These are phyloP conservation scores for Vitis rotundifolia DNA, from an alignment of 164 flowering plant species.

Conservation along the genomic window DNA sequence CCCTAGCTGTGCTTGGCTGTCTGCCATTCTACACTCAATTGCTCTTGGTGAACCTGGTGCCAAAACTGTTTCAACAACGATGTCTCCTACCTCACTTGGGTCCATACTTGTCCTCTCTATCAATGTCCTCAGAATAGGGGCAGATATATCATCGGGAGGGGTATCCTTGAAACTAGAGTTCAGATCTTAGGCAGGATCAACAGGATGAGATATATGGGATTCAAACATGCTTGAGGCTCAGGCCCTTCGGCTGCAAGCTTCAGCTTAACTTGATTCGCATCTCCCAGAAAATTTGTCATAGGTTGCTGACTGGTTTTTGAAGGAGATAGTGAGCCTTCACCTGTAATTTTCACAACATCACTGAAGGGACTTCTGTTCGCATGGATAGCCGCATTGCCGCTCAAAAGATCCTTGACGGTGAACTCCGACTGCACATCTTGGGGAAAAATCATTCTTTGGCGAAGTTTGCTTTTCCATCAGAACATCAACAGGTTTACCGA, in stretches of 20 bases:
- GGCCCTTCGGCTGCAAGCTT: conserved; percentile 12
- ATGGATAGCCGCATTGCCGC: conserved; percentile 9
- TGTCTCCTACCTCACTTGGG: too few species aligned
- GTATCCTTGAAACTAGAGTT: conserved; percentile 6
- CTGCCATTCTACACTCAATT: too few species aligned
- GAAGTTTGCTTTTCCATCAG: conserved; percentile 16
- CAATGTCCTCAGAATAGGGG: too few species aligned
- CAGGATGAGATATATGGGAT: background rate
- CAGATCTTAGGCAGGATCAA: background rate
- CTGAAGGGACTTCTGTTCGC: background rate
- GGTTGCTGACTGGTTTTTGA: background rate
- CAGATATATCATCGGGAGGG: too few species aligned
- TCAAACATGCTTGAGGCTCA: conserved; percentile 5
- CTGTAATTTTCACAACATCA: conserved; percentile 9
- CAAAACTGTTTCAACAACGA: too few species aligned
- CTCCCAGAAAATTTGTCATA: conserved; percentile 1
- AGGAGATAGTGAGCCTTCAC: conserved; percentile 1
- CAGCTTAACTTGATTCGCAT: conserved; percentile 8
- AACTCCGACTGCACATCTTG: conserved; percentile 4
- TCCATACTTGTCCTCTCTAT: too few species aligned
- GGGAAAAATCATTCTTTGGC: background rate
- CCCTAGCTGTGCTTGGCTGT: too few species aligned
- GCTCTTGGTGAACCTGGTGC: too few species aligned
- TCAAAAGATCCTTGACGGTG: conserved; percentile 8
- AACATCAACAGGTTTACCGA: conserved; percentile 6